Base-by-base conservation (phyloP, 176 grass and related monocot species). In the Zoysia japonica region DNA sequence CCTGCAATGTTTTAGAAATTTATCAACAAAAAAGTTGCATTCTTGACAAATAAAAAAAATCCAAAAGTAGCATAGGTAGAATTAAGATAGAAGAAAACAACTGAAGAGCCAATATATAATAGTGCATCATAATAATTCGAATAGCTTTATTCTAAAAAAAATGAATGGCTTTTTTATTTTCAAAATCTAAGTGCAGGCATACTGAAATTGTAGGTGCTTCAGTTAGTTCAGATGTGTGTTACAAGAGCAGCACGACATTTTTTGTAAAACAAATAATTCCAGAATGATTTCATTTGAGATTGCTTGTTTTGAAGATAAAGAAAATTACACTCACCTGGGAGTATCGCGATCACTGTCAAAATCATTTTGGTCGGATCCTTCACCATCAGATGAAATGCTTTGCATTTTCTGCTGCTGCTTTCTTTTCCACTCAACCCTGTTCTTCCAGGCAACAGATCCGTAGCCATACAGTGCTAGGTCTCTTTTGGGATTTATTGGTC, bases 371-470 rank as follows among this genome's bases (percentile, higher is more conserved):
- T 80, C 77, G 35, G 77, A 80, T 57, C 65, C 77, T 69, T 80
- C 77, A 69, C 65, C 65, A 57, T 80, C 77, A 10, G 77, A 68
- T 69, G 65, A 57, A 55, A 80, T 66, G 20, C 46, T 80, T 80
- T 80, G 77, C 77, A 68, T 69, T 80, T 80, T 80, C 51, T 69
- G 65, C 12, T 80, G 65, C 15, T 80, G 77, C 52, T 69, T 80
- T 69, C 65, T 80, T 80, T 69, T 80, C 77, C 77, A 80, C 19
- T 80, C 77, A 57, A 80, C 8, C 45, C 77, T 80, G 65, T 80
- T 80, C 51, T 80, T 80, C 77, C 77, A 80, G 51, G 77, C 65
- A 69, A 80, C 77, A 6, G 77, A 80, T 57, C 77, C 77, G 15
- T 80, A 80, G 40, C 77, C 77, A 69, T 80, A 80, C 4, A 80